Base-by-base conservation (phyloP, 805 yeast species). In the Kodamaea neixiangensis region DNA sequence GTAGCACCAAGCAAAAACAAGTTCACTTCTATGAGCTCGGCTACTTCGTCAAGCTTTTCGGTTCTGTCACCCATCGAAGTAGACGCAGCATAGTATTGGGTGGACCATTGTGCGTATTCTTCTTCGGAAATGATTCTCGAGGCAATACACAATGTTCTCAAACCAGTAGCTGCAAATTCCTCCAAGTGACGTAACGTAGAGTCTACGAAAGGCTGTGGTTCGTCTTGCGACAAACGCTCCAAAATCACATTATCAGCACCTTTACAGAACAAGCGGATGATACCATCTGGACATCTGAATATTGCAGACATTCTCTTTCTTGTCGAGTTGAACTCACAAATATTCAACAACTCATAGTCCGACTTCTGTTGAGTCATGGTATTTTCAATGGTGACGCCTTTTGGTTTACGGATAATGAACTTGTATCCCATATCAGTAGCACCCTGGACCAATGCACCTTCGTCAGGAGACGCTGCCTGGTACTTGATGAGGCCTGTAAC, bases 391-490 rank as follows among this genome's bases (percentile, higher is more conserved):
- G 89, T 80, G 29, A 96, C 86, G 18, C 87, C 79, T 52, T 84
- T 83, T 4, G 99, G 99, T 45, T 84, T 84, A 72, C 99, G 86
- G 44, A 90, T 83, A 6, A 81, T 79, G 65, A 94, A 96, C 55
- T 79, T 83, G 65, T 87, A 94, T 0, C 97, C 98, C 44, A 93
- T 72, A 61, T 76, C 77, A 0, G 97, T 94, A 14, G 97, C 98
- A 52, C 99, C 99, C 60, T 92, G 91, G 2, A 94, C 99, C 54
- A 94, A 76, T 0, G 99, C 99, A 47, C 99, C 99, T 74, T 96
- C 99, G 72, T 94, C 99, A 0, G 99, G 99, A 0, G 98, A 92
- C 0, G 99, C 97, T 1, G 99, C 99, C 70, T 94, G 99, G 66
- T 96, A 94, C 66, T 89, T 92, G 55, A 94, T 85, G 2, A 77